A percentile compares a stretch with the other conserved stretches of the same genome.
Conservation (phyloP, 352 stramenopile species). For the Phytophthora melonis region DNA sequence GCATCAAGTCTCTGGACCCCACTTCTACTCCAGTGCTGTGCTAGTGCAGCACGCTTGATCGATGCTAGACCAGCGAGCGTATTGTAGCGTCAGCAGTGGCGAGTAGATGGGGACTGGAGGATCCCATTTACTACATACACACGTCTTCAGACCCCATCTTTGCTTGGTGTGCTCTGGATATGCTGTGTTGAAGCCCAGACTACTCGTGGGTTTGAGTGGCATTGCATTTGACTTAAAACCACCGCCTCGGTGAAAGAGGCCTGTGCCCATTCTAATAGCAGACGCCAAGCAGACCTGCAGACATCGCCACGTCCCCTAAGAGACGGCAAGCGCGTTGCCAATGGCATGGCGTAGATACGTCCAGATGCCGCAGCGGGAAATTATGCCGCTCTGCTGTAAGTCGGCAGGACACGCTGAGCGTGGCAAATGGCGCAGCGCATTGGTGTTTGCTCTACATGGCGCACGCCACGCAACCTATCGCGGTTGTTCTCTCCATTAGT, state of each 20-base stretch:
- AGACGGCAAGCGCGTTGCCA: slow-evolving; percentile 7
- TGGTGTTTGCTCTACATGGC: slow-evolving; percentile 15
- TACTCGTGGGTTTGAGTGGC: slow-evolving; percentile 1
- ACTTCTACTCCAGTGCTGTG: neutral
- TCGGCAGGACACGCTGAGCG: slow-evolving; percentile 3
- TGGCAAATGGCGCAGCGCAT: neutral
- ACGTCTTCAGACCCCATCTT: slow-evolving; percentile 3
- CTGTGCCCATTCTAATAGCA: slow-evolving; percentile 5
- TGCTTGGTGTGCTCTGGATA: neutral
- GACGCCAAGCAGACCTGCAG: neutral
- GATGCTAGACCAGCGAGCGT: slow-evolving; percentile 29
- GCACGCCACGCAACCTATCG: neutral
- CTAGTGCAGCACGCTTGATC: slow-evolving; percentile 10
- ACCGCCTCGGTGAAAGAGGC: neutral
- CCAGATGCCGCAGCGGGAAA: neutral
- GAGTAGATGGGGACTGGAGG: slow-evolving; percentile 4
- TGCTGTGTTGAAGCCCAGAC: too few species aligned
- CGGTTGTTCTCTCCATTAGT: slow-evolving; percentile 10
- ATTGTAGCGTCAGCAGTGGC: neutral
- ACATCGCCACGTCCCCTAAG: slow-evolving; percentile 8
- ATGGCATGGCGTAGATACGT: slow-evolving; percentile 1
- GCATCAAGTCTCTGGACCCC: slow-evolving; percentile 5
- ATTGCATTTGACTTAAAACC: slow-evolving; percentile 15
- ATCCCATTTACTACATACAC: slow-evolving; percentile 2
- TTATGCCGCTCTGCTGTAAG: slow-evolving; percentile 3